These are phyloP conservation scores for Monosporozyma siamensis DNA, from an alignment of 805 yeast species.

Conservation along the genomic window DNA sequence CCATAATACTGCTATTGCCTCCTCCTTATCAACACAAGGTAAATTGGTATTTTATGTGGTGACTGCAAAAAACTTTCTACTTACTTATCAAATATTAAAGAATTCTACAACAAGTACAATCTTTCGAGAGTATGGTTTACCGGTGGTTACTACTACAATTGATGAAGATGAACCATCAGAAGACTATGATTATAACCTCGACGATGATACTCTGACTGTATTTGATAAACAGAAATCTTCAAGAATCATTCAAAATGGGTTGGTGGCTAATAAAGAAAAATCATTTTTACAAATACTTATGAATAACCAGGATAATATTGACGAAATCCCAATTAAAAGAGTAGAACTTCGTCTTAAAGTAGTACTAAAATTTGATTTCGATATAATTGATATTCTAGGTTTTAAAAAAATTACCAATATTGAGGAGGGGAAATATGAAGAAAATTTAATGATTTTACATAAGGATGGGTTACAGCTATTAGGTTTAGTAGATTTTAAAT, in stretches of 20 bases:
- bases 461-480: conserved; percentile 26
- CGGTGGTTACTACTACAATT: conserved; percentile 12
- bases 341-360: conserved; percentile 26
- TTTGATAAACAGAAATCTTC: conserved; percentile 23
- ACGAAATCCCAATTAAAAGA: conserved; percentile 26
- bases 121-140: conserved; percentile 27
- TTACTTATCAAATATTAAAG: conserved; percentile 25
- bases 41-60: conserved; percentile 23
- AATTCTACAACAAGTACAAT: conserved; percentile 14
- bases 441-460: conserved; percentile 21
- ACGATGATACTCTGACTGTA: conserved; percentile 27
- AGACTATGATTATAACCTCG: conserved; percentile 14
- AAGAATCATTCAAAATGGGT: conserved; percentile 30
- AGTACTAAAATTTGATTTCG: conserved; percentile 27
- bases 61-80: conserved; percentile 22
- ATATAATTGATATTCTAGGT: conserved; percentile 22
- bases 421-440: conserved; percentile 15
- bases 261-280: conserved; percentile 23
- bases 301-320: conserved; percentile 14
- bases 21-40: conserved; percentile 12
- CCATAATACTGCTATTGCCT: conserved; percentile 7
- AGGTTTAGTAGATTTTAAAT: conserved; percentile 20
- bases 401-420: conserved; percentile 14
- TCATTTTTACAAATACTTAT: conserved; percentile 22
- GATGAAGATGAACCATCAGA: conserved; percentile 12